Evolutionary conservation across 2,329 filamentous ascomycete genomes (phyloP), one percentile per base, ranked within the genome.

Genomic region (Elsinoe australis): DNA sequence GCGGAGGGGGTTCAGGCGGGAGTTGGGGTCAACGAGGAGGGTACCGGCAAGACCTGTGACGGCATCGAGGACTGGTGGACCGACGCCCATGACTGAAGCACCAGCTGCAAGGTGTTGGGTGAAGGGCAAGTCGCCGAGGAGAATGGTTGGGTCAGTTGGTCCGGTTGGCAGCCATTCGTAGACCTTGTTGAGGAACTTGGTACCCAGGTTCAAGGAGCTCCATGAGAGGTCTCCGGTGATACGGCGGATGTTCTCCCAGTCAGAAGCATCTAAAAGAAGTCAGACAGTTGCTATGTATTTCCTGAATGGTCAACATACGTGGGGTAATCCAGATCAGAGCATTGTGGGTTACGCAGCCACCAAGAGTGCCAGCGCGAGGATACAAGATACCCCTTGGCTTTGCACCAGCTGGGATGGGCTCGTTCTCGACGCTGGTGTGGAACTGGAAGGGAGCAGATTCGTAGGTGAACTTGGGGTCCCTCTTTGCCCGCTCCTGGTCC

Each of bases 211-310:
- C 1, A 64, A 62, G 0, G 78, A 64, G 0, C 66, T 63, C 79
- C 80, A 83, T 0, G 75, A 76, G 1, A 61, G 55, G 55, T 84
- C 80, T 3, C 79, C 78, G 2, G 80, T 83, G 21, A 82, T 56
- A 9, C 63, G 61, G 3, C 71, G 72, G 49, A 83, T 74, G 55
- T 74, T 63, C 36, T 79, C 67, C 63, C 75, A 83, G 60, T 83
- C 80, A 21, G 70, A 73, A 38, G 74, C 68, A 50, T 77, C 39
- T 44, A 15, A n/a, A 9, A 32, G 21, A 12, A 17, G 39, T 42
- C 21, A 42, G 38, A 17, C 12, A 29, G 8, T 8, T 12, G 36
- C 21, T 4, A 12, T 24, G 34, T 2, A 12, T 10, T 21, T 21
- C 17, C 17, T 15, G 21, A 28, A 14, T 15, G 36, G 14, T 17